Base-by-base conservation (phyloP, 192 early-diverging fungal genomes). In the Mortierella antarctica region DNA sequence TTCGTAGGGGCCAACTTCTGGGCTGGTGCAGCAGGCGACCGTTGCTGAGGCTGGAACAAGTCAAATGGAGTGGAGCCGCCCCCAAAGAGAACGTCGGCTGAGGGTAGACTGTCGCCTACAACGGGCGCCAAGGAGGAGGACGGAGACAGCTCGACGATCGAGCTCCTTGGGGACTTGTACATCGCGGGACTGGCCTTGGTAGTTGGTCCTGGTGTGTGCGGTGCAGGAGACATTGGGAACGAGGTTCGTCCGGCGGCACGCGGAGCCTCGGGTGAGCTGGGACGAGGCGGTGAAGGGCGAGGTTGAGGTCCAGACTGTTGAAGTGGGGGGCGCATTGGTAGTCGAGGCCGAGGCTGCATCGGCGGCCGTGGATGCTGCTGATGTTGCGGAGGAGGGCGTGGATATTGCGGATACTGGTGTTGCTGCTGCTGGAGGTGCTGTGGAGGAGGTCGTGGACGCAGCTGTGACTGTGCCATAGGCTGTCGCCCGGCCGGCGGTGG, bases 81-180 rank as follows among this genome's bases (percentile, higher is more conserved):
- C 1, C 73, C 73, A 44, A 74, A 74, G n/a, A 74, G 62, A 11
- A 74, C 58, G 49, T 74, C 73, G 5, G 73, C 73, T 18, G 65
- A 74, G 17, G 73, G 73, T 13, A 74, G 56, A 0, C 5, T 58
- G 13, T 61, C 66, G 9, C 18, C 18, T 39, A 58, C 10, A 58
- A 5, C 9, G 31, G 31, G 54, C 15, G 15, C 20, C 54, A 55
- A 20, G 31, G 31, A 31, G 31, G 31, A 31, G 31, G 31, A 31
- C 31, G 31, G 31, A 31, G 31, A 31, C 31, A 3, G 20, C 10
- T 55, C 7, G 54, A 15, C 21, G 54, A 20, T 1, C 15, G n/a
- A 55, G 54, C 54, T 55, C 54, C n/a, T 40, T 5, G 41, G 57
- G 11, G 10, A 47, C 60, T 31, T 31, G 31, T 31, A 31, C 31